Evolutionary conservation across 208 protist species (phyloP), one percentile per base, ranked within the genome.

Genomic region (Leishmania turanica): DNA sequence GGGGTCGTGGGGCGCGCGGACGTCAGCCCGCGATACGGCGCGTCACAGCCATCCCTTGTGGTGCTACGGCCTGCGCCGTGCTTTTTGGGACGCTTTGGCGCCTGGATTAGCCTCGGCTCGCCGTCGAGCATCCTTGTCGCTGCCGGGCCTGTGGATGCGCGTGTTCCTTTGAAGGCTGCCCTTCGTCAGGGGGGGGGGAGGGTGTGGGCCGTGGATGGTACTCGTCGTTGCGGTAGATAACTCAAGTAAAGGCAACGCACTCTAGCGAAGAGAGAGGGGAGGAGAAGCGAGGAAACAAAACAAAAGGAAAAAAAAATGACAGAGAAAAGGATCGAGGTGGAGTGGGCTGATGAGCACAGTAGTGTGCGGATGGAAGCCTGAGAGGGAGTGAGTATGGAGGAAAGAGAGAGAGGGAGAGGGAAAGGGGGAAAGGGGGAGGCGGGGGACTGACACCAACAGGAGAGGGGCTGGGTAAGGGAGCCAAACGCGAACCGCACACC

Each of bases 31-130:
- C 65, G 83, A 24, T 68, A 72, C 51, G 75, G 71, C 42, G 76
- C 65, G 47, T 6, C 34, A 69, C 31, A 40, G 34, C 15, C 34
- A 70, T 34, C 62, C 1, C 7, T 24, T 19, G 70, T 40, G 3
- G 54, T 49, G 21, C 72, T 8, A 7, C 45, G 56, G 75, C 76
- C 81, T 72, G 68, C 81, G 58, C 7, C 77, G 40, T 65, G 45
- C 17, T 80, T 79, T 15, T 58, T 13, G 1, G 19, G 51, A 7
- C 73, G 77, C 68, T 78, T 78, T 47, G 89, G 88, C 37, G 58
- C 81, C 58, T 89, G 87, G 37, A 96, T 81, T 2, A 96, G 85
- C 81, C 91, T 94, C 8, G 92, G 92, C 79, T 96, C 92, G 31
- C 77, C 90, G 76, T 77, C 83, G 69, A 54, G 69, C 34, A 66